A percentile compares a stretch with the other conserved stretches of the same genome.
phyloP scores from a whole-genome alignment of 2,329 filamentous ascomycete genomes.

The Penicillium sp. region DNA sequence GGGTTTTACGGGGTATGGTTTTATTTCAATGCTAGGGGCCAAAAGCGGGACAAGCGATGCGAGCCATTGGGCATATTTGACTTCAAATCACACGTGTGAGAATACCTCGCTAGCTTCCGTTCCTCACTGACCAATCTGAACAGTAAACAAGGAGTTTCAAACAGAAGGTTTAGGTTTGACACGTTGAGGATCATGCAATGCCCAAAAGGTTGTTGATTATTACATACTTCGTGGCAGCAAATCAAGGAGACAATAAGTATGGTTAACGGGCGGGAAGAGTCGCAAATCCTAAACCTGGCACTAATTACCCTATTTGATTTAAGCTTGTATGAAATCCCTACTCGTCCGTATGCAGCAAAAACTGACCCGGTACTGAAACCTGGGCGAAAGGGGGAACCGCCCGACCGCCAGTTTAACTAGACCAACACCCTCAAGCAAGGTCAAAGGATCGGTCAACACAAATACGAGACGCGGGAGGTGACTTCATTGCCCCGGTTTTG shows the following conservation, averaged over 20 bases:
- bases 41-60: background rate
- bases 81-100: background rate
- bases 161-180: background rate
- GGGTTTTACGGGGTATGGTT: background rate
- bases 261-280: background rate
- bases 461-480: slow-evolving; percentile 1
- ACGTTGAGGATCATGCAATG: background rate
- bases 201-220: background rate
- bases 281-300: background rate
- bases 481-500: slow-evolving; percentile 8
- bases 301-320: background rate
- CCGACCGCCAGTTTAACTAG: slow-evolving; percentile 7
- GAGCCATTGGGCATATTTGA: background rate
- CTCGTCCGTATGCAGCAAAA: background rate
- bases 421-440: background rate
- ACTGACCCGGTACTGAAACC: background rate
- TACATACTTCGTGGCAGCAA: background rate
- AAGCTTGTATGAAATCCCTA: background rate
- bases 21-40: slow-evolving; percentile 7
- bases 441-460: slow-evolving; percentile 6
- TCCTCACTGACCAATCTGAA: background rate
- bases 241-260: background rate
- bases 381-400: background rate
- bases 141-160: background rate
- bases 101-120: background rate